These are phyloP conservation scores for Globisporangium apiculatum DNA, from an alignment of 352 stramenopile species.

Conservation along the genomic window DNA sequence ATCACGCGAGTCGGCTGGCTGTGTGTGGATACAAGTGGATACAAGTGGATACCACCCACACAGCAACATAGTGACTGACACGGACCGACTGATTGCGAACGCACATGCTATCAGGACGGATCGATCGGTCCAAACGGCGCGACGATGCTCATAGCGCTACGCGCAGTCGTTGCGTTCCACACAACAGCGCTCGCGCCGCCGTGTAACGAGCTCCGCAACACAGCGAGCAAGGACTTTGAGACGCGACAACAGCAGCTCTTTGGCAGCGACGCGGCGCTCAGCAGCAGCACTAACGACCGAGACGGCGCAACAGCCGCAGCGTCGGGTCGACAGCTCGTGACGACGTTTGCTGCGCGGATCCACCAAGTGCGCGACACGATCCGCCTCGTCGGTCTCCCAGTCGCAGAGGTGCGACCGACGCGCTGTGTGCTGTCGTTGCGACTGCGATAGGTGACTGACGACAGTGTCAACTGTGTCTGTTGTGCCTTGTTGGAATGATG, in stretches of 20 bases:
- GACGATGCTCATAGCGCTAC: conserved; percentile 31
- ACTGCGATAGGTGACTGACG: too few species aligned
- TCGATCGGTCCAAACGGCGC: conserved; percentile 36
- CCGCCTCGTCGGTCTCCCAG: conserved; percentile 27
- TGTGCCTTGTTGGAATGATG: too few species aligned
- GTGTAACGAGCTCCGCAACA: conserved; percentile 33
- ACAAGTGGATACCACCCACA: not conserved
- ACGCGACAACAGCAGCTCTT: conserved; percentile 40
- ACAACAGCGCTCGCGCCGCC: conserved; percentile 20
- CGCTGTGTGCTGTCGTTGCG: too few species aligned
- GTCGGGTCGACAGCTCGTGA: too few species aligned
- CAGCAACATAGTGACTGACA: too few species aligned
- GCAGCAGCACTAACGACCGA: not conserved
- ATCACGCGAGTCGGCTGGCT: too few species aligned
- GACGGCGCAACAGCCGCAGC: too few species aligned
- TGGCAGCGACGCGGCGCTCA: not conserved
- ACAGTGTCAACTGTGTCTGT: too few species aligned
- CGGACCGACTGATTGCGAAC: too few species aligned
- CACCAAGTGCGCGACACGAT: conserved; percentile 27
- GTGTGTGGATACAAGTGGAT: too few species aligned
- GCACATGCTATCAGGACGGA: conserved; percentile 12
- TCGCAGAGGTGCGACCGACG: conserved; percentile 17
- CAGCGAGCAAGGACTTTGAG: conserved; percentile 48
- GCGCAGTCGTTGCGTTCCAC: conserved; percentile 33
- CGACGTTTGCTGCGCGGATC: conserved; percentile 15